Evolutionary conservation across 2,329 filamentous ascomycete species (phyloP).

Genomic region (Acarospora socialis): DNA sequence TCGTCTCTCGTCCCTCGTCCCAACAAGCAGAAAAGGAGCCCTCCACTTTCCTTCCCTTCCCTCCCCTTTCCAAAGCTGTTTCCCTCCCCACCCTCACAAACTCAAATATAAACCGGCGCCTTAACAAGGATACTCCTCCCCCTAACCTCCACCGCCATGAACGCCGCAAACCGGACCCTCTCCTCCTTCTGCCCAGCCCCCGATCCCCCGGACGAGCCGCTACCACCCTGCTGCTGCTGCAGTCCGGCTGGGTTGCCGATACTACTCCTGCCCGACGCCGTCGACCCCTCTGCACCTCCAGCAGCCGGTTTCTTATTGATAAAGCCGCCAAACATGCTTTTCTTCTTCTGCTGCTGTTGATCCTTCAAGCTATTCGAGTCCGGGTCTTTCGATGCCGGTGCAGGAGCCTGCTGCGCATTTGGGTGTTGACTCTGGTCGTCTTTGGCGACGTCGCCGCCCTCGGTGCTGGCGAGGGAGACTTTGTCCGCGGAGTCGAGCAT

Average conservation of each 20-base stretch:
- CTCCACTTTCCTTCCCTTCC: too few species aligned
- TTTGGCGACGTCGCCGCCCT: not conserved
- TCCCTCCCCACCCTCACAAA: too few species aligned
- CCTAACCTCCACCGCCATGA: conserved; percentile 59
- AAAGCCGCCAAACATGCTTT: conserved; percentile 28
- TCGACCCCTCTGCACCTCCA: conserved; percentile 7
- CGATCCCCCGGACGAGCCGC: too few species aligned
- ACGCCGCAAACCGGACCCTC: conserved; percentile 61
- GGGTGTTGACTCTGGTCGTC: conserved; percentile 6
- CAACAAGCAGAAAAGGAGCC: too few species aligned
- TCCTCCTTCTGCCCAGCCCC: conserved; percentile 19
- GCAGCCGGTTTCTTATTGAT: conserved; percentile 23
- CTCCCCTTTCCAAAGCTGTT: too few species aligned
- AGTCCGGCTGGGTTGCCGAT: not conserved
- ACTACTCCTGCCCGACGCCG: conserved; percentile 7
- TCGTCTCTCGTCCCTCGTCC: too few species aligned
- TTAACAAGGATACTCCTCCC: conserved; percentile 62
- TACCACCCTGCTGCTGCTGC: conserved; percentile 8
- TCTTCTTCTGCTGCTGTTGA: conserved; percentile 20
- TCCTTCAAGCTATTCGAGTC: conserved; percentile 7
- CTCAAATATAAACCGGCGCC: conserved; percentile 48
- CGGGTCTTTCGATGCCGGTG: conserved; percentile 12
- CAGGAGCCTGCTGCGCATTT: conserved; percentile 12
- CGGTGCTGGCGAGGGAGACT: conserved; percentile 1
- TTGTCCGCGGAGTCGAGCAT: conserved; percentile 13